These are phyloP conservation scores for Aspergillus felis DNA, from an alignment of 2,329 filamentous ascomycete species.

Conservation along the genomic window DNA sequence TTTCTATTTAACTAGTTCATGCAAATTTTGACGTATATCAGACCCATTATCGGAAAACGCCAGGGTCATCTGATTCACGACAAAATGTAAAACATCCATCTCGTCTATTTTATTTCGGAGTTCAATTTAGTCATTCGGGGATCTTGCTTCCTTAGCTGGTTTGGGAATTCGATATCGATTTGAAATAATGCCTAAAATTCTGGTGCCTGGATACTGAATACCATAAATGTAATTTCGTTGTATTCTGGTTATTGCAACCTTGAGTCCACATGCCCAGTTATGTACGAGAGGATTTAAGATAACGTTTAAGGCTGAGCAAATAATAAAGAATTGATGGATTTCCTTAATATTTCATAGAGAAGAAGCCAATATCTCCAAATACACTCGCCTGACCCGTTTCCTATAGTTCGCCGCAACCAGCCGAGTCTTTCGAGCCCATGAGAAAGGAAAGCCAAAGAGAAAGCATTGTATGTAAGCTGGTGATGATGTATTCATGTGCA, in stretches of 20 bases:
- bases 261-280: too few relatives aligned
- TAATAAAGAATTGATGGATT: background rate
- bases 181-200: background rate
- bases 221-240: background rate
- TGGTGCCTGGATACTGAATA: background rate
- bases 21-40: background rate
- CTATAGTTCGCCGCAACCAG: background rate
- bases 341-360: background rate
- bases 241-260: background rate
- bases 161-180: background rate
- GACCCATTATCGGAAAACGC: background rate
- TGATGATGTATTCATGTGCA: constrained; percentile 8
- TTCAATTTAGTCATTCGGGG: background rate
- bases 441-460: constrained; percentile 3
- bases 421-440: background rate
- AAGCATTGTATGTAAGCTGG: background rate
- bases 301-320: background rate
- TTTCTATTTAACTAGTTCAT: background rate
- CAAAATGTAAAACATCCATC: background rate
- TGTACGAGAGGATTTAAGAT: background rate
- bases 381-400: background rate
- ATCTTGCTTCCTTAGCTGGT: background rate
- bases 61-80: background rate
- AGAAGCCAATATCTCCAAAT: background rate
- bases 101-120: background rate